Evolutionary conservation across 2,329 filamentous ascomycete species (phyloP).

Genomic region (Monilinia polystroma): DNA sequence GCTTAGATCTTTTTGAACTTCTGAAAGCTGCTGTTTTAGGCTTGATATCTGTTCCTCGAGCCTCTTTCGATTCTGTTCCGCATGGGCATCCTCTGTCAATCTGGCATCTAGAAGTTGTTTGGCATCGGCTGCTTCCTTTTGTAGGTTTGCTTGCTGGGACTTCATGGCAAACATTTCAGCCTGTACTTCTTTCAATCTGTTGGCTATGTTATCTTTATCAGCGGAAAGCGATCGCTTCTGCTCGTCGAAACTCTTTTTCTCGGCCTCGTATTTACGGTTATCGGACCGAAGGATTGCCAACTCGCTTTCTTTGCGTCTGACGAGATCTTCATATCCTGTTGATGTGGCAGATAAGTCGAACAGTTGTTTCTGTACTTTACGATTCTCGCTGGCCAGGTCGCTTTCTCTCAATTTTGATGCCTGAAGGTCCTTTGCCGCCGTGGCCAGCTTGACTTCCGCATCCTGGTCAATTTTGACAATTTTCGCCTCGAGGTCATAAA

Average conservation of each 20-base stretch:
- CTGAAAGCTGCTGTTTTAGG: slow-evolving; percentile 80
- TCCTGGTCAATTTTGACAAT: slow-evolving; percentile 85
- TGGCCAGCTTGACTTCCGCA: slow-evolving; percentile 77
- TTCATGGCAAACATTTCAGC: slow-evolving; percentile 85
- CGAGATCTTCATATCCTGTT: slow-evolving; percentile 90
- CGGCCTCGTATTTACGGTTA: slow-evolving; percentile 77
- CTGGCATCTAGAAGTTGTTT: slow-evolving; percentile 83
- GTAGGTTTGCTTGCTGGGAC: slow-evolving; percentile 77
- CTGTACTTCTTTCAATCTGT: slow-evolving; percentile 77
- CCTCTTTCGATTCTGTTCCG: slow-evolving; percentile 75
- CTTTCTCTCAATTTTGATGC: slow-evolving; percentile 70
- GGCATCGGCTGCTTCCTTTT: slow-evolving; percentile 85
- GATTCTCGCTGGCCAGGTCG: slow-evolving; percentile 76
- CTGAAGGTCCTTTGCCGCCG: slow-evolving; percentile 76
- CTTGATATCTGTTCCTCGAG: slow-evolving; percentile 85
- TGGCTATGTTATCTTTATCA: slow-evolving; percentile 77
- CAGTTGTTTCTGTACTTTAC: slow-evolving; percentile 79
- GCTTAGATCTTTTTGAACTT: slow-evolving; percentile 83
- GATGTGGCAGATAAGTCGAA: slow-evolving; percentile 86
- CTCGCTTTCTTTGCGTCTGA: slow-evolving; percentile 92
- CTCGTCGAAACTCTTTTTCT: slow-evolving; percentile 74
- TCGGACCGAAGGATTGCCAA: slow-evolving; percentile 81
- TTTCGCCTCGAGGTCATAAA: slow-evolving; percentile 81
- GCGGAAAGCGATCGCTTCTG: slow-evolving; percentile 69
- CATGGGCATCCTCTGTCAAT: slow-evolving; percentile 85